phyloP scores from a whole-genome alignment of 2,329 filamentous ascomycete species.

The Talaromyces pinophilus region DNA sequence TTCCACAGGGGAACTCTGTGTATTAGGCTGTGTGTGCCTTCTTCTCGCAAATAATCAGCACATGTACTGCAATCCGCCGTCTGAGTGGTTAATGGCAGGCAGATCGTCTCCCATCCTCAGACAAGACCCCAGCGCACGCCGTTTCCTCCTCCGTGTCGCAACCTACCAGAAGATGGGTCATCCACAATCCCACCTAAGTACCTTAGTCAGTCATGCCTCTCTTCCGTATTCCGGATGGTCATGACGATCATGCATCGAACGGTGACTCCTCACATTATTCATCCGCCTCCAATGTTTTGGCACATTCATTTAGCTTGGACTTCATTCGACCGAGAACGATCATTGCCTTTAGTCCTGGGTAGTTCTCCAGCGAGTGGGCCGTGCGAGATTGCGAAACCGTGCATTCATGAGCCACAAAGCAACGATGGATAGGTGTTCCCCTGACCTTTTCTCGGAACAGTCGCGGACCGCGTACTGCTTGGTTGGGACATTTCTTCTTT shows the following conservation, averaged over 20 bases:
- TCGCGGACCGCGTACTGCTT: not conserved
- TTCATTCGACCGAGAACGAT: not conserved
- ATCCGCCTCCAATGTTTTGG: not conserved
- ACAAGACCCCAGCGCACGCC: not conserved
- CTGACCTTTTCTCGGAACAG: not conserved
- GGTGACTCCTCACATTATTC: not conserved
- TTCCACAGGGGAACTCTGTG: not conserved
- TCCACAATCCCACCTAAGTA: not conserved
- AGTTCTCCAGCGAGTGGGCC: not conserved
- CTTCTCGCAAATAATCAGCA: not conserved
- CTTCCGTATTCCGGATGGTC: not conserved
- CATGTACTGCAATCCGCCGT: conserved; percentile 1
- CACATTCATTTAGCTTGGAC: not conserved
- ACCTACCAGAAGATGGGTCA: not conserved
- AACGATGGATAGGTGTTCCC: not conserved
- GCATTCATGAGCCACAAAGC: not conserved
- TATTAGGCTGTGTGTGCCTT: not conserved
- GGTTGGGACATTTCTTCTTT: not conserved
- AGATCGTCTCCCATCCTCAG: not conserved
- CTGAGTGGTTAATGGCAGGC: not conserved
- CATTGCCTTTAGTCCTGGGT: not conserved
- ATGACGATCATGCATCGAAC: not conserved
- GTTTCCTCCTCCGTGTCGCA: not conserved
- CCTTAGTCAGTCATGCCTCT: not conserved
- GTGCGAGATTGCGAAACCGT: not conserved